Conservation (phyloP, 75 land plant species). For the Picea sitchensis region DNA sequence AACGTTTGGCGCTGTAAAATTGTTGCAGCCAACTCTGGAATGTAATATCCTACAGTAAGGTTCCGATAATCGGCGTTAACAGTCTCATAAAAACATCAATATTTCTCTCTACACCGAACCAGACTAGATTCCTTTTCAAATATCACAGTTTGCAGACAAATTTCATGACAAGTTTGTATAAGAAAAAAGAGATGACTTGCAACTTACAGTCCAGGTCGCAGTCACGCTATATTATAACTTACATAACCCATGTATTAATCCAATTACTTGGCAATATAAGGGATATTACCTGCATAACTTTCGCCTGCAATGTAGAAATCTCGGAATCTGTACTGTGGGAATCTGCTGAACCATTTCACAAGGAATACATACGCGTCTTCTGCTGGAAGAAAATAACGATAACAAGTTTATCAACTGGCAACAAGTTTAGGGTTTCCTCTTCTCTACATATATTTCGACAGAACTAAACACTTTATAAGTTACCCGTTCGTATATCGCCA, state of each 20-base stretch:
- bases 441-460: neutral
- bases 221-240: too few species aligned
- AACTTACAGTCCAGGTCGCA: too few species aligned
- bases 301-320: conserved; percentile 79
- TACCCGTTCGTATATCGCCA: conserved; percentile 13
- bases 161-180: conserved; percentile 7
- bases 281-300: conserved; percentile 65
- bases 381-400: conserved; percentile 22
- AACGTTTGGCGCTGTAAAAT: conserved; percentile 33
- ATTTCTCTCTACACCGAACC: too few species aligned
- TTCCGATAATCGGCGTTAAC: too few species aligned
- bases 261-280: too few species aligned
- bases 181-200: too few species aligned
- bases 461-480: neutral
- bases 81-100: too few species aligned
- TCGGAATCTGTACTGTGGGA: conserved; percentile 58
- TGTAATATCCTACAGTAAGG: conserved; percentile 31
- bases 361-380: conserved; percentile 60
- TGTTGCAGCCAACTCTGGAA: conserved; percentile 53
- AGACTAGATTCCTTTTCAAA: too few species aligned
- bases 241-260: neutral
- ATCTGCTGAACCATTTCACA: conserved; percentile 59
- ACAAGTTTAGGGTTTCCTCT: too few species aligned
- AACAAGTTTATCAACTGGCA: too few species aligned
- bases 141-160: too few species aligned